phyloP scores from a whole-genome alignment of 169 alveolate genomes.

The Fabrea salina region DNA sequence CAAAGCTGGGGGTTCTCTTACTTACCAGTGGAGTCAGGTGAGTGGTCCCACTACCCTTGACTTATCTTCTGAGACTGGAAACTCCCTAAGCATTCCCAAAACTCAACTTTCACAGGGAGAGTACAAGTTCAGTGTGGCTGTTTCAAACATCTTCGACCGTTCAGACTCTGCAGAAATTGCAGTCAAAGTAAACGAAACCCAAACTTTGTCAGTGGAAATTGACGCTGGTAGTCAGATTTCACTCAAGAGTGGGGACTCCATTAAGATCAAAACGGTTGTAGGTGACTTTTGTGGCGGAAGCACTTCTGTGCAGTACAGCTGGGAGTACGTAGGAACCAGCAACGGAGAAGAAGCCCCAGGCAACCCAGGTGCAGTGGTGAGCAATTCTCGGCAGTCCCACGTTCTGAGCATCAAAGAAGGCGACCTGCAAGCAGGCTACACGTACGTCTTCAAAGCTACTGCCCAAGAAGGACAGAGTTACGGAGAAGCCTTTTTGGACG shows the following conservation, averaged over 20 bases:
- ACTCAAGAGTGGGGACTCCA: neutral
- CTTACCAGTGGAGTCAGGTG: neutral
- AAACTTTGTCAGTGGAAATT: neutral
- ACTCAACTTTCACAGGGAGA: neutral
- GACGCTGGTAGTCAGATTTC: neutral
- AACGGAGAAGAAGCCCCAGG: too few species aligned
- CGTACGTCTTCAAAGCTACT: neutral
- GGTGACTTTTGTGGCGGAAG: neutral
- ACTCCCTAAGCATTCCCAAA: neutral
- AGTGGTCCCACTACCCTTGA: neutral
- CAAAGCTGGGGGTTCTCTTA: neutral
- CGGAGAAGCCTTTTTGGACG: neutral
- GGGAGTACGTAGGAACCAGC: neutral
- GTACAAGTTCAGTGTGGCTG: neutral
- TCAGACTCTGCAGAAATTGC: neutral
- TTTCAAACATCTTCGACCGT: neutral
- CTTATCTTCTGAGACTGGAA: neutral
- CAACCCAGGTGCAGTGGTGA: neutral
- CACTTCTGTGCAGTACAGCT: neutral
- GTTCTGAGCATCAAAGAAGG: neutral
- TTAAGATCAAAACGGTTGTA: neutral
- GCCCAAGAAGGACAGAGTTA: neutral
- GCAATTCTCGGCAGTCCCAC: neutral
- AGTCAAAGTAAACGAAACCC: neutral
- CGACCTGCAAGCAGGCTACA: neutral